Evolutionary conservation across 345 rosid species (phyloP), one percentile per base, ranked within the genome.

Genomic region (Barbarea vulgaris): DNA sequence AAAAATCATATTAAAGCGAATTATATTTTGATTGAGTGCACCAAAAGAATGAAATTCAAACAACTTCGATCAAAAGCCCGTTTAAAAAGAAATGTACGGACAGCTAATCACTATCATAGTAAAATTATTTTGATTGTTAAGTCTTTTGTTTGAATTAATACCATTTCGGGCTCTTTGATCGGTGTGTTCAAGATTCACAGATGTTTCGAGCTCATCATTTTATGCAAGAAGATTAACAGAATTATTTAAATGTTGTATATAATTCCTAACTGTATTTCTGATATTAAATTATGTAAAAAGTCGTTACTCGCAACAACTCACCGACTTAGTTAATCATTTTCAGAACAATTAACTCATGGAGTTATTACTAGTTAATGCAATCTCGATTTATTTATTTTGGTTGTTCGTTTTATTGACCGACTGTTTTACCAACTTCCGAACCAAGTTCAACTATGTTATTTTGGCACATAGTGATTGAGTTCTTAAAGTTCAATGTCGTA

Each of bases 181-280:
- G 7, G 17, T 13, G 17, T 41, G n/a, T 41, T 41, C 14, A 11
- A 53, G 51, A 17, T 48, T 19, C 22, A 14, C 21, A 18, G 11
- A 64, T 67, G 31, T 62, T 62, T 53, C 13, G 34, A 73, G 30
- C 47, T 73, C 17, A 36, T 73, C 64, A 54, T 54, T 63, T 64
- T 42, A 64, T 18, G 9, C 39, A 9, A 4, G 46, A 67, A 50
- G 27, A 46, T 58, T 28, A 30, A 15, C 69, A 50, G 22, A 7
- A 14, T 7, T 53, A 53, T 25, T 4, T 5, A 28, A 28, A 28
- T 28, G 30, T 28, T 28, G 3, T 28, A 28, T 28, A 2, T 5
- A 28, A 28, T 22, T 52, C 22, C 47, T 28, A 53, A 54, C 37
- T 44, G 69, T 30, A 30, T 47, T 64, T 46, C 17, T 11, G 22